A percentile compares a stretch with the other conserved stretches of the same genome.
phyloP scores from a whole-genome alignment of 805 yeast genomes.

The Starmerella riodocensis region DNA sequence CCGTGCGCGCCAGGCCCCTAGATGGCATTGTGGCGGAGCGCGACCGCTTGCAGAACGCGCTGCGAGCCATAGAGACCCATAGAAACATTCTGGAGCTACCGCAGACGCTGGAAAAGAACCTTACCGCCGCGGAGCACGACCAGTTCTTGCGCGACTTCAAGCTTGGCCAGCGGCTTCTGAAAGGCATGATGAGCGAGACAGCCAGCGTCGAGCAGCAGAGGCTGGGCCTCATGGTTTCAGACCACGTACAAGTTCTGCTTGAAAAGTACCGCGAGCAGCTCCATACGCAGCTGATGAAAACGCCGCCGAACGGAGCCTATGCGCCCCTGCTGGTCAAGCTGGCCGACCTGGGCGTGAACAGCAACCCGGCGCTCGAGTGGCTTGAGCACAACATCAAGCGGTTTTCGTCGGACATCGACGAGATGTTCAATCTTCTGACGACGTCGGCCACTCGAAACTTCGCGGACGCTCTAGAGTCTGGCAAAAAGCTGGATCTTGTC shows the following conservation, averaged over 20 bases:
- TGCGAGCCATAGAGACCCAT: slow-evolving; percentile 40
- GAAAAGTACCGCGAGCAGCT: slow-evolving; percentile 39
- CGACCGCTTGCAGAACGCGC: slow-evolving; percentile 37
- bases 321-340: slow-evolving; percentile 36
- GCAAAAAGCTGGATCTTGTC: slow-evolving; percentile 11
- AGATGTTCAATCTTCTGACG: slow-evolving; percentile 4
- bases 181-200: slow-evolving; percentile 16
- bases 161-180: slow-evolving; percentile 32
- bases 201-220: slow-evolving; percentile 13
- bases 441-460: slow-evolving; percentile 7
- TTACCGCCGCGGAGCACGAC: slow-evolving; percentile 43
- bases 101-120: slow-evolving; percentile 31
- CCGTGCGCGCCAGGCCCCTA: slow-evolving; percentile 46
- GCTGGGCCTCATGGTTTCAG: slow-evolving; percentile 43
- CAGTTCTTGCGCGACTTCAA: slow-evolving; percentile 45
- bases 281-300: slow-evolving; percentile 36
- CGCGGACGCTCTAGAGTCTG: slow-evolving; percentile 5
- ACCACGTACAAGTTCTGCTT: slow-evolving; percentile 41
- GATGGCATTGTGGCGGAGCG: slow-evolving; percentile 39
- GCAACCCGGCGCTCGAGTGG: slow-evolving; percentile 56
- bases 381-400: slow-evolving; percentile 37
- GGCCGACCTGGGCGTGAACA: slow-evolving; percentile 47
- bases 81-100: slow-evolving; percentile 47
- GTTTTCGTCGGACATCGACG: slow-evolving; percentile 26
- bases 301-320: slow-evolving; percentile 27